Evolutionary conservation across 2,329 filamentous ascomycete species (phyloP).

Genomic region (Hawksworthiomyces lignivorus): DNA sequence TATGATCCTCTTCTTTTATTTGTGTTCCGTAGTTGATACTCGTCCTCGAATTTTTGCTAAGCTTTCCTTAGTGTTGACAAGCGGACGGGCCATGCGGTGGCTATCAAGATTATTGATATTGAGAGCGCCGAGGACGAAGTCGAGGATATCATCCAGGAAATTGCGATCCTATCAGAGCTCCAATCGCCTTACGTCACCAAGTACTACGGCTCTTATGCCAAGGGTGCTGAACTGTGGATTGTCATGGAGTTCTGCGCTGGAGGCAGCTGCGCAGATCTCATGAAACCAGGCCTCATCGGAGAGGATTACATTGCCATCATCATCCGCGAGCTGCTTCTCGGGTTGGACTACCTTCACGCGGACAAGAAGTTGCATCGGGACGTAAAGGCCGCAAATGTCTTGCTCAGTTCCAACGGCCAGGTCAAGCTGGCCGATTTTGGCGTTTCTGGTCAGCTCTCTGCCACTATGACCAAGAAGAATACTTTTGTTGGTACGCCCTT

Average conservation of each 20-base stretch:
- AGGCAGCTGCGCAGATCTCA: constrained; percentile 88
- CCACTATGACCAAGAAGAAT: constrained; percentile 99
- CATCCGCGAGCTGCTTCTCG: constrained; percentile 77
- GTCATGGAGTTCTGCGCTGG: constrained; percentile 99
- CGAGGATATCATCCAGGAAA: constrained; percentile 98
- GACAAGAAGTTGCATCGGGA: constrained; percentile 96
- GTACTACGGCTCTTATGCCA: constrained; percentile 95
- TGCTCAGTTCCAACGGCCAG: constrained; percentile 83
- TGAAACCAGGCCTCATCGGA: constrained; percentile 85
- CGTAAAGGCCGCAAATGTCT: constrained; percentile 93
- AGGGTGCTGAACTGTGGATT: constrained; percentile 95
- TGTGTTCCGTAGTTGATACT: too few species aligned
- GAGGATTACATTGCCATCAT: constrained; percentile 98
- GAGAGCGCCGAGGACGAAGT: constrained; percentile 99
- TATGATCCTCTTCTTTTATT: constrained; percentile 30
- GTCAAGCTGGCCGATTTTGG: constrained; percentile 97
- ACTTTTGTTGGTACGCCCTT: constrained; percentile 97
- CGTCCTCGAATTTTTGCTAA: too few species aligned
- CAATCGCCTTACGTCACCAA: constrained; percentile 95
- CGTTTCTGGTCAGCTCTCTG: constrained; percentile 89
- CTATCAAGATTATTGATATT: constrained; percentile 98
- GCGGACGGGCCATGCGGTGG: constrained; percentile 83
- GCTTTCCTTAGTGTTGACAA: constrained; percentile 79
- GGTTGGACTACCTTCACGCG: constrained; percentile 84
- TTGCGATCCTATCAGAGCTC: constrained; percentile 91